A percentile compares a stretch with the other conserved stretches of the same genome.
These are phyloP conservation scores for Vanilla planifolia DNA, from an alignment of 106 monocot species.

Conservation along the genomic window DNA sequence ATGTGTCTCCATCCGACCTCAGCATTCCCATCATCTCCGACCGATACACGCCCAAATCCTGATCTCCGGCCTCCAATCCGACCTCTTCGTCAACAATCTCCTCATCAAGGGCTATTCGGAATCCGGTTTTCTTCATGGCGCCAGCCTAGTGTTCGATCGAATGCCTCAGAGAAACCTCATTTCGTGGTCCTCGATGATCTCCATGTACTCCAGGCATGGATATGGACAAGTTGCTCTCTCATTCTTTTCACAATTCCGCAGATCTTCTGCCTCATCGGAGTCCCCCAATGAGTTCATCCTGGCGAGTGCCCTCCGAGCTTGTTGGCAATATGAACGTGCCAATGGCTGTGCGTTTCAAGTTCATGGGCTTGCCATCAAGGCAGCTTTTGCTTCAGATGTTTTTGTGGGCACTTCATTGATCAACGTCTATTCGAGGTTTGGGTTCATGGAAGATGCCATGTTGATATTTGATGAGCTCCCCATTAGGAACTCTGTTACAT, in stretches of 20 bases:
- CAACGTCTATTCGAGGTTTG: constrained; percentile 46
- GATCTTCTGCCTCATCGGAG: constrained; percentile 15
- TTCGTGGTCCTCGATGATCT: constrained; percentile 73
- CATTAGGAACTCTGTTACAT: constrained; percentile 56
- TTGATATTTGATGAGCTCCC: constrained; percentile 54
- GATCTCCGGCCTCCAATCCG: constrained; percentile 25
- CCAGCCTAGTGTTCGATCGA: constrained; percentile 60
- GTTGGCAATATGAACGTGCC: constrained; percentile 22
- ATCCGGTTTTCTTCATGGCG: constrained; percentile 11
- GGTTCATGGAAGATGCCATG: constrained; percentile 43
- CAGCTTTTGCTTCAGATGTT: constrained; percentile 23
- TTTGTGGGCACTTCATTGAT: constrained; percentile 56
- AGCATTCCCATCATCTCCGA: constrained; percentile 15
- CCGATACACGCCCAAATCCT: constrained; percentile 42
- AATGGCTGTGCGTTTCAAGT: constrained; percentile 22
- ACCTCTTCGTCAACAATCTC: constrained; percentile 58
- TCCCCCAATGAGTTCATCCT: constrained; percentile 68
- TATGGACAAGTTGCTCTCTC: constrained; percentile 24
- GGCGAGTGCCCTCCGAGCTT: constrained; percentile 63
- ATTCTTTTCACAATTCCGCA: constrained; percentile 33
- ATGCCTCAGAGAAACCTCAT: constrained; percentile 58
- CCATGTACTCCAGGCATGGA: constrained; percentile 40
- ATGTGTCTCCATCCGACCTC: constrained; percentile 26
- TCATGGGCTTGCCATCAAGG: constrained; percentile 34
- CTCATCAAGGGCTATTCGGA: constrained; percentile 55